These are phyloP conservation scores for Pelargonium citronellum DNA, from an alignment of 441 rosid species.

Conservation along the genomic window DNA sequence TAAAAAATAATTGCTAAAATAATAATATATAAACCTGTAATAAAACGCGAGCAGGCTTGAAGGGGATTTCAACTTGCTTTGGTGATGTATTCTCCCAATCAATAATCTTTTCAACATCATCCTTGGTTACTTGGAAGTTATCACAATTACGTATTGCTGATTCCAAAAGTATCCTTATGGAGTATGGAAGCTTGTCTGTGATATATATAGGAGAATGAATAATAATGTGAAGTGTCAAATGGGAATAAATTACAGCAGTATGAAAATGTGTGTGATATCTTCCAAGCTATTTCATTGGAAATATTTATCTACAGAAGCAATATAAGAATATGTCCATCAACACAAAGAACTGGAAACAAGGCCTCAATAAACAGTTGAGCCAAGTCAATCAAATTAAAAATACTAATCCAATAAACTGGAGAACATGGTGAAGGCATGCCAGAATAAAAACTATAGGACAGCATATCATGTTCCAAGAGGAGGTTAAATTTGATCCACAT, in stretches of 20 bases:
- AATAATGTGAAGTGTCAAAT: neutral
- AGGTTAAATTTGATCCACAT: constrained; percentile 9
- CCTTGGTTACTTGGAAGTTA: constrained; percentile 49
- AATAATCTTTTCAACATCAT: constrained; percentile 57
- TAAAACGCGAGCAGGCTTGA: constrained; percentile 63
- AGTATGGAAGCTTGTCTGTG: constrained; percentile 51
- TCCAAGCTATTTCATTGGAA: neutral
- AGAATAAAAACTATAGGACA: neutral
- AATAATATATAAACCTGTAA: constrained; percentile 35
- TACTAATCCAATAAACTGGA: too few species aligned
- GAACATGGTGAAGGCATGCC: neutral
- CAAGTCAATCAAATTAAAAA: too few species aligned
- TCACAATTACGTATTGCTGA: constrained; percentile 62
- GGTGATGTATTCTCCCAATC: constrained; percentile 59
- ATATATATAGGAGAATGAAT: neutral
- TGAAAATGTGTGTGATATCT: neutral
- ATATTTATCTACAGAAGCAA: neutral
- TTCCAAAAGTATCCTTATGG: constrained; percentile 53
- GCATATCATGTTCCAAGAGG: too few species aligned
- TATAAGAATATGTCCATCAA: neutral
- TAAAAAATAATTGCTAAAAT: neutral
- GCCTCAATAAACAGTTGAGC: neutral
- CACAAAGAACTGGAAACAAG: neutral
- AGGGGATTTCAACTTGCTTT: constrained; percentile 59
- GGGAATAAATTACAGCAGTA: neutral